Evolutionary conservation across 228 moss, liverwort and hornwort species (phyloP), one percentile per base, ranked within the genome.

Genomic region (Sphagnum fallax): DNA sequence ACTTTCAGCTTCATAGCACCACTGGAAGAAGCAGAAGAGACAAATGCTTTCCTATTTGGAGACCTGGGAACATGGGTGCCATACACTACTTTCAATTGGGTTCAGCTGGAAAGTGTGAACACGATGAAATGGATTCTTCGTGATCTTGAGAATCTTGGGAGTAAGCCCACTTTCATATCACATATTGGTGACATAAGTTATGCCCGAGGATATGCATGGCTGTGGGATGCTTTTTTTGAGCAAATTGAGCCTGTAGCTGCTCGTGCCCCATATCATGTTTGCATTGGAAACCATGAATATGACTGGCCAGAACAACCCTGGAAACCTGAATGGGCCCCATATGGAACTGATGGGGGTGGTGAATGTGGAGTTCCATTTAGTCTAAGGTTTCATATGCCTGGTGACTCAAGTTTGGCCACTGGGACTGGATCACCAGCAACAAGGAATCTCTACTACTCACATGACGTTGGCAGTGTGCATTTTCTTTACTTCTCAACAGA

Each of bases 351-450:
- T 67, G 82, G 96, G 62, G 96, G 96, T 68, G 96, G 96, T 10
- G 96, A 96, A 71, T 96, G 96, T 55, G 96, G 96, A 11, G 89
- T 96, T 4, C 96, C 96, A 12, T 96, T 92, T 74, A 96, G 96
- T 78, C 16, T 88, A 16, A 89, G 91, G 61, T 96, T 96, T 50
- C 73, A 86, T 53, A 96, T 96, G 96, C 96, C 96, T 16, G 93
- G 94, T 49, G 78, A 74, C 15, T 87, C 87, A 32, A 84, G 89
- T 16, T 8, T 78, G 62, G 70, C 85, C 6, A 82, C 74, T 53
- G 77, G 81, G 10, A 81, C 57, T 16, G 61, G 62, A 62, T 59
- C 51, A 53, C 82, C 79, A 1, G 78, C 76, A 10, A 91, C 93
- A 6, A 84, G 73, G 47, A 93, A 97, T 63, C 81, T 97, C 6